These are phyloP conservation scores for Medicago lupulina DNA, from an alignment of 306 rosid species.

Conservation along the genomic window DNA sequence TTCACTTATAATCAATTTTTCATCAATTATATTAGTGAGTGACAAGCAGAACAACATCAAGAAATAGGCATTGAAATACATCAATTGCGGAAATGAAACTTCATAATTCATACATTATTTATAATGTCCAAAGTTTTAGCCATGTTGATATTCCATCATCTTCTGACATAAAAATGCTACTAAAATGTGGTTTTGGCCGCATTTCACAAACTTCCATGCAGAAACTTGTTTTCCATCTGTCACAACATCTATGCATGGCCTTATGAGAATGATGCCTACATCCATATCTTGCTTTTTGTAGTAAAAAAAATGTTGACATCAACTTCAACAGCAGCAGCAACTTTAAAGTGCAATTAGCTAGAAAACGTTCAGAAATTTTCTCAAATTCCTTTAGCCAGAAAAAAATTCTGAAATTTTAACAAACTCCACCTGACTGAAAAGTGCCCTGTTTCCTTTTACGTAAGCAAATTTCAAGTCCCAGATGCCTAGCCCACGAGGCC, in stretches of 20 bases:
- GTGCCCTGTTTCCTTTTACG: too few species aligned
- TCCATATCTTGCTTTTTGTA: not conserved
- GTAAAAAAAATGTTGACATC: not conserved
- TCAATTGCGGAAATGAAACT: constrained; percentile 1
- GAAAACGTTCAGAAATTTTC: not conserved
- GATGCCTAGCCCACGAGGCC: too few species aligned
- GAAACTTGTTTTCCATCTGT: not conserved
- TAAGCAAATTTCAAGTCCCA: too few species aligned
- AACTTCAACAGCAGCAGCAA: constrained; percentile 15
- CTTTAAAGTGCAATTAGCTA: constrained; percentile 8
- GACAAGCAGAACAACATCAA: constrained; percentile 4
- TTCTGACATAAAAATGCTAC: constrained; percentile 30
- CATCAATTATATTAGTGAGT: constrained; percentile 8
- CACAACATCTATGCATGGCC: not conserved
- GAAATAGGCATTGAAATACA: constrained; percentile 2
- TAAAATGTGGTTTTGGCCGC: constrained; percentile 7
- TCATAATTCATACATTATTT: not conserved
- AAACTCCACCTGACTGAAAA: too few species aligned
- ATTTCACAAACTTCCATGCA: constrained; percentile 10
- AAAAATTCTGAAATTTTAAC: too few species aligned
- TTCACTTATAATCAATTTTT: constrained; percentile 12
- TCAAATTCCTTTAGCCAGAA: too few species aligned
- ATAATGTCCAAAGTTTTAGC: constrained; percentile 4
- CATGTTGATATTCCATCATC: constrained; percentile 8
- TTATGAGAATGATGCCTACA: not conserved